Percentiles rank a stretch among this genome's conserved stretches.
phyloP scores from a whole-genome alignment of 2,329 filamentous ascomycete genomes.

The Cryphonectria naterciae region DNA sequence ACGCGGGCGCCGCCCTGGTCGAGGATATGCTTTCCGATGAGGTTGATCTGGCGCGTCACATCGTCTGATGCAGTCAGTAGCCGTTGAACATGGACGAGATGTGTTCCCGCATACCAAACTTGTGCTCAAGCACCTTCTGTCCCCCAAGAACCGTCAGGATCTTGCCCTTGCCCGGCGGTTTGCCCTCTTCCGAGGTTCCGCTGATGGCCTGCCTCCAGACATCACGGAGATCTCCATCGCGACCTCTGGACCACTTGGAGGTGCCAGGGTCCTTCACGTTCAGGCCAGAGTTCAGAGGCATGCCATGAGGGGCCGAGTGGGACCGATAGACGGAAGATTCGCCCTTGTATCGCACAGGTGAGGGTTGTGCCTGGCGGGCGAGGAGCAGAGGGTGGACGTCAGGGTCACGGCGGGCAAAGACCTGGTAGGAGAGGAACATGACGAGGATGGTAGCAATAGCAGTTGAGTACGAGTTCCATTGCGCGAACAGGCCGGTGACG shows the following conservation, averaged over 20 bases:
- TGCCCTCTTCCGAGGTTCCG: conserved; percentile 67
- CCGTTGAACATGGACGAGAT: neutral
- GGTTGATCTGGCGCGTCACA: conserved; percentile 82
- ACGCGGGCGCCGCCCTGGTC: conserved; percentile 75
- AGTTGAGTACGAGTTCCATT: conserved; percentile 85
- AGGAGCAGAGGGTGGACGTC: conserved; percentile 93
- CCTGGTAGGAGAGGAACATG: conserved; percentile 69
- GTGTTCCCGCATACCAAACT: conserved; percentile 51
- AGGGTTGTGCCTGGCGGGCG: conserved; percentile 78
- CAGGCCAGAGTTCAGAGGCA: conserved; percentile 75
- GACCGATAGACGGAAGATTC: conserved; percentile 87
- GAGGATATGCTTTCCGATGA: conserved; percentile 78
- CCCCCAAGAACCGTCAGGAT: conserved; percentile 80
- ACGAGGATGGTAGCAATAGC: conserved; percentile 69
- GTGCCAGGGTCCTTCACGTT: conserved; percentile 81
- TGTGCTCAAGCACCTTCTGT: conserved; percentile 74
- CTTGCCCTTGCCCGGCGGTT: conserved; percentile 66
- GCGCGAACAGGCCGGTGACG: conserved; percentile 69
- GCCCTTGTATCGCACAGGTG: conserved; percentile 78
- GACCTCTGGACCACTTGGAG: conserved; percentile 81
- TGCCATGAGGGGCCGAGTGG: conserved; percentile 83
- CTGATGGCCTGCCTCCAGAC: conserved; percentile 78
- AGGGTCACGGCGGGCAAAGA: conserved; percentile 75
- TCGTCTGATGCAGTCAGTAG: conserved; percentile 55
- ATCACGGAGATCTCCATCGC: conserved; percentile 88